Evolutionary conservation across 2,329 filamentous ascomycete genomes (phyloP), one percentile per base, ranked within the genome.

Genomic region (Clathrospora elynae): DNA sequence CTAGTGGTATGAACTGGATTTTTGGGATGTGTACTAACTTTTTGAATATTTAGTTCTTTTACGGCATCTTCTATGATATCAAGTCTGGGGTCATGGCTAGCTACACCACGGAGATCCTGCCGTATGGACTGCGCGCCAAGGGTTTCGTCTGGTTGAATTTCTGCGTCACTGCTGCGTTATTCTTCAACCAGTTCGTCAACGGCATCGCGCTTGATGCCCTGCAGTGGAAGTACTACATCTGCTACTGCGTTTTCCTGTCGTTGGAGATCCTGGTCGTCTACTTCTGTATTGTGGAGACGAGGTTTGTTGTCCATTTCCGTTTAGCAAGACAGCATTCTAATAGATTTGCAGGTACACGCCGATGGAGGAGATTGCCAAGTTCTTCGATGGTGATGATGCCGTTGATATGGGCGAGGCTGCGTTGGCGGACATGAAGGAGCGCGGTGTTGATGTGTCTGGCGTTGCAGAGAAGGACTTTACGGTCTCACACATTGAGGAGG

Each of bases 71-170:
- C 34, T 51, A 47, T 28, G 43, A 47, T 7, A 34, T 53, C 35
- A 49, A 49, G 30, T 35, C 41, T 11, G 43, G 48, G 22, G 24
- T 51, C n/a, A 42, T 48, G 43, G 39, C 44, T n/a, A 53, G 57
- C 19, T 69, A 70, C 39, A 49, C 59, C 2, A 61, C 57, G 3
- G 67, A 70, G 41, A 66, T 69, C 29, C 51, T 67, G 38, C 63
- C 67, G 1, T 68, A 59, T 38, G 44, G 52, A 9, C 49, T 67
- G 5, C 55, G 64, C 6, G 52, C 46, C 10, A 50, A 48, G 13
- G 50, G 43, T 3, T 44, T 44, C 22, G 42, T 36, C 2, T 45
- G 39, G 32, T 19, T 47, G 9, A 48, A 42, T 18, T 44, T 45
- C 20, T 48, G 36, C 20, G 44, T 43, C 19, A 46, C 41, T 11